A percentile compares a stretch with the other conserved stretches of the same genome.
Evolutionary conservation across 2,329 filamentous ascomycete genomes (phyloP).

Genomic region (Xylariales sp.): DNA sequence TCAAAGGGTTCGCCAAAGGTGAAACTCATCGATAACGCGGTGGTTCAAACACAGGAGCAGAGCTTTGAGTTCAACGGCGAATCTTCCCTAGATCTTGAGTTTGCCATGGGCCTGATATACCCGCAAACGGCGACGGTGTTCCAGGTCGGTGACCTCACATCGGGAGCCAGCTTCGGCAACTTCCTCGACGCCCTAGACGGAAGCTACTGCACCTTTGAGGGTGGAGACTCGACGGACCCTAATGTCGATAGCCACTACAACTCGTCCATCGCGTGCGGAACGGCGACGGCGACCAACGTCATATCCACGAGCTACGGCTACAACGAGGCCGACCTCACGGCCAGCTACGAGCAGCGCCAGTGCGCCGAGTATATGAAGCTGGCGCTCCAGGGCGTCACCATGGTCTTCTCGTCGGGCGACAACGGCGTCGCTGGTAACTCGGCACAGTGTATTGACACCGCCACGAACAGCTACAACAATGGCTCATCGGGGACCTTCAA

Average conservation of each 20-base stretch:
- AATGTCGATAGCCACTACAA: conserved; percentile 29
- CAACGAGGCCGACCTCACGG: conserved; percentile 44
- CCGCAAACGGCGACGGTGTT: conserved; percentile 47
- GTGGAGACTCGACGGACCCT: conserved; percentile 32
- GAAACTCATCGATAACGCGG: conserved; percentile 27
- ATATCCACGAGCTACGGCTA: conserved; percentile 51
- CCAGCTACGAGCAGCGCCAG: conserved; percentile 45
- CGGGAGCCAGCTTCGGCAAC: conserved; percentile 36
- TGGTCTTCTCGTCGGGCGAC: conserved; percentile 42
- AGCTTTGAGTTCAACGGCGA: conserved; percentile 41
- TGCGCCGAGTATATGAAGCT: conserved; percentile 56
- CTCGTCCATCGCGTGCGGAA: conserved; percentile 15
- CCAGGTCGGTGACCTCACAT: conserved; percentile 31
- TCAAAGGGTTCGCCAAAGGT: conserved; percentile 32
- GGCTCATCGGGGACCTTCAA: conserved; percentile 33
- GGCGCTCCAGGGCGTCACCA: conserved; percentile 44
- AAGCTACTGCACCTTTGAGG: conserved; percentile 38
- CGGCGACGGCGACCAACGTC: conserved; percentile 40
- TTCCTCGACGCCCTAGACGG: conserved; percentile 39
- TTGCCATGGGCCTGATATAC: conserved; percentile 47
- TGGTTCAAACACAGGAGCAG: conserved; percentile 27
- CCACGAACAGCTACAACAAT: conserved; percentile 24
- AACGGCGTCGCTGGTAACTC: conserved; percentile 38
- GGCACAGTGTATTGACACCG: conserved; percentile 28
- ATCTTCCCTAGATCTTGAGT: conserved; percentile 50